Conservation (phyloP, 768 basidiomycete species). For the Coprinellus micaceus region DNA sequence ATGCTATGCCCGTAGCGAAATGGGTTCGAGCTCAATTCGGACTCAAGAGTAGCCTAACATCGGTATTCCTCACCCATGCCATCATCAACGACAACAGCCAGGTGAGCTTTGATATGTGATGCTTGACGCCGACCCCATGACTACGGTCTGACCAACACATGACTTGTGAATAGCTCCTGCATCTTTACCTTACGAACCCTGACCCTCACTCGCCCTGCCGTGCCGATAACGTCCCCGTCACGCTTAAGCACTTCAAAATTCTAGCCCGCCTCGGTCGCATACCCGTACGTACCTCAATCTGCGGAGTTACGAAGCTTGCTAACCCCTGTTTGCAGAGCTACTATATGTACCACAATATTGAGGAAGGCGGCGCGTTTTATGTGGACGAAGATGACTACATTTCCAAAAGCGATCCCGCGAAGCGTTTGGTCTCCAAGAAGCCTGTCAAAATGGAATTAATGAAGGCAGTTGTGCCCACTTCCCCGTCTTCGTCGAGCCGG, state of each 20-base stretch:
- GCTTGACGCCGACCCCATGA: no score
- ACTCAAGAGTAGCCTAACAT: slow-evolving; percentile 51
- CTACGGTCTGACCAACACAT: no score
- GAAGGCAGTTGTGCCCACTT: slow-evolving; percentile 12
- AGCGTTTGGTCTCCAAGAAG: slow-evolving; percentile 15
- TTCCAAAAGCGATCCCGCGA: slow-evolving; percentile 26
- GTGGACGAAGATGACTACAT: slow-evolving; percentile 68
- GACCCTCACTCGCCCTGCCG: neutral
- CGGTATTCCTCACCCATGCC: slow-evolving; percentile 70
- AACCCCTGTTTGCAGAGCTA: slow-evolving; percentile 35
- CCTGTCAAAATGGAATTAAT: slow-evolving; percentile 43
- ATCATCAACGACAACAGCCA: slow-evolving; percentile 60
- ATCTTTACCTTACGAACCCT: slow-evolving; percentile 17
- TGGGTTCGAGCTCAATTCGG: slow-evolving; percentile 62
- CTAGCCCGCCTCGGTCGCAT: slow-evolving; percentile 62
- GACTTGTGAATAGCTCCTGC: no score
- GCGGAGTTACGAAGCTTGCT: neutral
- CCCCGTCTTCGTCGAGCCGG: slow-evolving; percentile 24
- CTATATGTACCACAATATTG: slow-evolving; percentile 58
- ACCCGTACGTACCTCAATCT: slow-evolving; percentile 41
- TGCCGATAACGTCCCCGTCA: slow-evolving; percentile 52
- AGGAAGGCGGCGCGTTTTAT: slow-evolving; percentile 65
- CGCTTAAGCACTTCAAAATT: slow-evolving; percentile 73
- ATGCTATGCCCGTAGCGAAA: slow-evolving; percentile 51
- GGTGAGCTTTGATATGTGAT: no score